These are phyloP conservation scores for Zasmidium angulare DNA, from an alignment of 2,329 filamentous ascomycete genomes.

Conservation along the genomic window DNA sequence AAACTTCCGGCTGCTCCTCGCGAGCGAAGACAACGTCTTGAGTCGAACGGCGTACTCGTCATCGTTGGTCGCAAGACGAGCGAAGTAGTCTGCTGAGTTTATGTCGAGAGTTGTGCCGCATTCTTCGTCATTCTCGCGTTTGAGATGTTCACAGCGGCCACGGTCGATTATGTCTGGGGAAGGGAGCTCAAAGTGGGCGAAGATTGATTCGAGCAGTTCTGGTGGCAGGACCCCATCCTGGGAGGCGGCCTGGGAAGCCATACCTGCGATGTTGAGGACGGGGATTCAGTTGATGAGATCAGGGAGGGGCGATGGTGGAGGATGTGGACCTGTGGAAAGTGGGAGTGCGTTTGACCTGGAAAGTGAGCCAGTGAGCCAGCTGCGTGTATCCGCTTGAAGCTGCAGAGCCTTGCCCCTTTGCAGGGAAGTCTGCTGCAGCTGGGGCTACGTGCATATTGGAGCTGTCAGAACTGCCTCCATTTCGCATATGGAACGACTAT, in stretches of 20 bases:
- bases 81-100: neutral
- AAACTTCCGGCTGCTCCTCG: neutral
- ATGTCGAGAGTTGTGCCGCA: neutral
- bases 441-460: too few relatives aligned
- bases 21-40: neutral
- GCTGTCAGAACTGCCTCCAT: too few relatives aligned
- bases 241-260: neutral
- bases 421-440: too few relatives aligned
- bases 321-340: neutral
- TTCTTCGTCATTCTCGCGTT: neutral
- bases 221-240: neutral
- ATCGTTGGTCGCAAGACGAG: neutral
- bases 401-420: neutral
- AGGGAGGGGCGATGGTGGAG: neutral
- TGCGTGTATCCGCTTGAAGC: neutral
- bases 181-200: neutral
- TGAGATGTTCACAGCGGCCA: neutral
- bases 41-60: neutral
- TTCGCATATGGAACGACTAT: too few relatives aligned
- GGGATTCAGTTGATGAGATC: neutral
- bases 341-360: neutral
- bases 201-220: neutral
- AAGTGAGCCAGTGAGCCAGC: neutral
- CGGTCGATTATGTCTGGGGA: neutral
- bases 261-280: neutral